Evolutionary conservation across 495 filamentous ascomycete species (phyloP).

Genomic region (Aspergillus hancockii): DNA sequence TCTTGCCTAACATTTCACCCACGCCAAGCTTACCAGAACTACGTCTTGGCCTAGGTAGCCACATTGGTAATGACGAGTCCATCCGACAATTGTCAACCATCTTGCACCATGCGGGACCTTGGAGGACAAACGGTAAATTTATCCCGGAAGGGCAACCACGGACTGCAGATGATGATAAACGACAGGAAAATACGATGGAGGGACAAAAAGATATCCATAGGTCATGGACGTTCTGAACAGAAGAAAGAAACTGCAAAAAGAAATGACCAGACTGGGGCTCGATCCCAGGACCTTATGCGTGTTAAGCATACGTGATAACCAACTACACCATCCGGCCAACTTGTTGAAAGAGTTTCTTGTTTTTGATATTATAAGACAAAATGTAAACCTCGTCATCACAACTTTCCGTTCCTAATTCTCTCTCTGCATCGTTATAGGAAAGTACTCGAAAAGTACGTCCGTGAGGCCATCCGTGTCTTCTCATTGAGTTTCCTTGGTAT

Average conservation of each 20-base stretch:
- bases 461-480: too few relatives aligned
- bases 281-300: constrained; percentile 7
- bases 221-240: constrained; percentile 5
- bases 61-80: too few relatives aligned
- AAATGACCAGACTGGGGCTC: constrained; percentile 5
- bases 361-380: neutral
- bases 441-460: too few relatives aligned
- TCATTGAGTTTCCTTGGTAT: too few relatives aligned
- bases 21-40: too few relatives aligned
- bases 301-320: constrained; percentile 7
- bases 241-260: neutral
- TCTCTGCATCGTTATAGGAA: too few relatives aligned
- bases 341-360: neutral
- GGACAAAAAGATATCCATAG: neutral
- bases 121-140: neutral
- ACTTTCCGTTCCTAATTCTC: too few relatives aligned
- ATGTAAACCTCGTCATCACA: neutral
- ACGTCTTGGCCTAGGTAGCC: too few relatives aligned
- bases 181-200: too few relatives aligned
- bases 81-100: too few relatives aligned
- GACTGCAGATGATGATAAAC: neutral
- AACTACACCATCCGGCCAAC: constrained; percentile 5
- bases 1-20: too few relatives aligned
- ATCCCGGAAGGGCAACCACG: neutral
- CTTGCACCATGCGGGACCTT: neutral